Evolutionary conservation across 2,329 filamentous ascomycete species (phyloP), one percentile per base, ranked within the genome.

Genomic region (Pseudogymnoascus sp.): DNA sequence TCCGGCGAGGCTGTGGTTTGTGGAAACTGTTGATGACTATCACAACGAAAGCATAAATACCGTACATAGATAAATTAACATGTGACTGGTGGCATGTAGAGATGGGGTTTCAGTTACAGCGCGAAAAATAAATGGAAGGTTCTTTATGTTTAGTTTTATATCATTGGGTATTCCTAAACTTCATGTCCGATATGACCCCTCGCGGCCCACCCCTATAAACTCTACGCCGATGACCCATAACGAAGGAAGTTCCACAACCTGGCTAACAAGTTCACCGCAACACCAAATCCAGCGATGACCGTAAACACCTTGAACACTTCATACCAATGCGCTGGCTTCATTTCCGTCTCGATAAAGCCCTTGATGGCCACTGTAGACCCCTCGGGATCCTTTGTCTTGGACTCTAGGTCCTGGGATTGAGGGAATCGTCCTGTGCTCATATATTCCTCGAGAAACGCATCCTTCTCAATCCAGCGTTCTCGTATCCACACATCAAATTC

Each of bases 381-480:
- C 66, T 60, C 66, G 2, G 65, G 48, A 1, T 45, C 41, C 2
- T 57, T 62, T 2, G 66, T 69, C 45, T 69, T 68, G 2, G 57
- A 64, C 6, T 65, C 68, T 13, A 54, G 34, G 43, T 67, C 66
- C 62, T 67, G 4, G 23, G 41, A 54, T 21, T 66, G 57, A 23
- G 95, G 95, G 71, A 98, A 96, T 19, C 88, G 84, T 2, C 90
- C 92, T 1, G 88, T 93, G 14, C 83, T 81, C 63, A 88, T 79
- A 74, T 92, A 98, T 68, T 92, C 84, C 69, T 97, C 92, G 72
- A 99, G 85, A 54, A 97, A 81, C 31, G 86, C 85, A 71, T 99
- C 93, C 75, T 99, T 99, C 74, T 96, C 92, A 61, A 88, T 85
- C 95, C 95, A 99, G 51, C 92, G 84, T 64, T 90, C 87, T 34